A percentile compares a stretch with the other conserved stretches of the same genome.
Conservation (phyloP, 306 rosid genomes). For the Quercus variabilis region DNA sequence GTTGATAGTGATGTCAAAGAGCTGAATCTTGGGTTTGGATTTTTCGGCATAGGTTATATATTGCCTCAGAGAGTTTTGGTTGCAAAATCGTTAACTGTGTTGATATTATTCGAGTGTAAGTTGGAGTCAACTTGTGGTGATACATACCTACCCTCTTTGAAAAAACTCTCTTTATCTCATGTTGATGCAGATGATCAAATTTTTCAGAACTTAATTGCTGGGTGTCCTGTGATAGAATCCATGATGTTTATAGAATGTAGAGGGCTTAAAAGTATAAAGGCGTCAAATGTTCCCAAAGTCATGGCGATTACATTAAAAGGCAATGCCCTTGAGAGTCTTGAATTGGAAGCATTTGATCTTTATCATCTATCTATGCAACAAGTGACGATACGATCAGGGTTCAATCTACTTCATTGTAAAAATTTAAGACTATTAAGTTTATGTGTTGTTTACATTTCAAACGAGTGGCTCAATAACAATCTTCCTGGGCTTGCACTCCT, state of each 20-base stretch:
- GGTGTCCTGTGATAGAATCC: too few species aligned
- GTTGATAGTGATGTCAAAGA: slow-evolving; percentile 19
- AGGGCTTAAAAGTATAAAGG: too few species aligned
- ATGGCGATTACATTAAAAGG: too few species aligned
- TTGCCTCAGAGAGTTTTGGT: slow-evolving; percentile 18
- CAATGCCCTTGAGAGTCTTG: too few species aligned
- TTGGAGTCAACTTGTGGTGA: slow-evolving; percentile 1
- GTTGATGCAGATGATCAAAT: background rate
- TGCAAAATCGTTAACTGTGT: slow-evolving; percentile 20
- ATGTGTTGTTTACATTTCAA: background rate
- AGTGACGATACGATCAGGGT: too few species aligned
- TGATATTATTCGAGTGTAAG: slow-evolving; percentile 9
- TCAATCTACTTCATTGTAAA: background rate
- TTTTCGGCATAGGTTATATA: background rate
- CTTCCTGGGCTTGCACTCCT: slow-evolving; percentile 21
- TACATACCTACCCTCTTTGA: slow-evolving; percentile 7
- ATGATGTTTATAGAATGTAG: too few species aligned
- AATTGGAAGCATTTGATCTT: background rate
- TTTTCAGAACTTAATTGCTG: too few species aligned
- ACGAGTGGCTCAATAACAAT: slow-evolving; percentile 21
- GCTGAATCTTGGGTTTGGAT: slow-evolving; percentile 8
- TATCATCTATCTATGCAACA: background rate
- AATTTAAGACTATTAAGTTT: slow-evolving; percentile 10
- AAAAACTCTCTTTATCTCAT: background rate
- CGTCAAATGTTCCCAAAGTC: too few species aligned